phyloP scores from a whole-genome alignment of 345 rosid genomes.

The Erodium maritimum region DNA sequence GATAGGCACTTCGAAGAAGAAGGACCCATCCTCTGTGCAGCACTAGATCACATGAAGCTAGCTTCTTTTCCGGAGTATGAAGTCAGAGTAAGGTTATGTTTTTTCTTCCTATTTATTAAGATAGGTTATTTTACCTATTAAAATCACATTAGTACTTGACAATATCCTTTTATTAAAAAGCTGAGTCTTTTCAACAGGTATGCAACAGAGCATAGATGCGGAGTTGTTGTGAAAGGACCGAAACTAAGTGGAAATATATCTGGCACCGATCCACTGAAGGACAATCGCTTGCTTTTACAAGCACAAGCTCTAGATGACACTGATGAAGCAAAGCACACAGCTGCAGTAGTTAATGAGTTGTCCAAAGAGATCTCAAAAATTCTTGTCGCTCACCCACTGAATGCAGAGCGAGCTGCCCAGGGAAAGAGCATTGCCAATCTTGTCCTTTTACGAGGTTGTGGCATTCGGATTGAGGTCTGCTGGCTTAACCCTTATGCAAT shows the following conservation, averaged over 20 bases:
- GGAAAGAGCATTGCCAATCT: constrained; percentile 82
- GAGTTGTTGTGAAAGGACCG: constrained; percentile 95
- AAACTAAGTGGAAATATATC: constrained; percentile 85
- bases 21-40: constrained; percentile 90
- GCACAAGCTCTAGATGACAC: constrained; percentile 71
- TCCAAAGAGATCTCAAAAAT: constrained; percentile 69
- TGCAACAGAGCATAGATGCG: constrained; percentile 95
- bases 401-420: constrained; percentile 56
- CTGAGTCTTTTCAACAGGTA: constrained; percentile 34
- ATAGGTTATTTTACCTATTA: no score
- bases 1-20: constrained; percentile 96
- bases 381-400: constrained; percentile 60
- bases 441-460: constrained; percentile 89
- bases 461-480: constrained; percentile 83
- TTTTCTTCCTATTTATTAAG: no score
- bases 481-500: background rate
- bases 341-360: constrained; percentile 70
- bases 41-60: constrained; percentile 82
- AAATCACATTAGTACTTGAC: no score
- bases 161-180: background rate
- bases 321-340: constrained; percentile 80
- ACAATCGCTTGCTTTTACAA: constrained; percentile 67
- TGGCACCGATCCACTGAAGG: constrained; percentile 92
- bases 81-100: constrained; percentile 75
- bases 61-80: constrained; percentile 82